Evolutionary conservation across 1,284 basidiomycete species (phyloP).

Genomic region (Phellinidium pouzarii): DNA sequence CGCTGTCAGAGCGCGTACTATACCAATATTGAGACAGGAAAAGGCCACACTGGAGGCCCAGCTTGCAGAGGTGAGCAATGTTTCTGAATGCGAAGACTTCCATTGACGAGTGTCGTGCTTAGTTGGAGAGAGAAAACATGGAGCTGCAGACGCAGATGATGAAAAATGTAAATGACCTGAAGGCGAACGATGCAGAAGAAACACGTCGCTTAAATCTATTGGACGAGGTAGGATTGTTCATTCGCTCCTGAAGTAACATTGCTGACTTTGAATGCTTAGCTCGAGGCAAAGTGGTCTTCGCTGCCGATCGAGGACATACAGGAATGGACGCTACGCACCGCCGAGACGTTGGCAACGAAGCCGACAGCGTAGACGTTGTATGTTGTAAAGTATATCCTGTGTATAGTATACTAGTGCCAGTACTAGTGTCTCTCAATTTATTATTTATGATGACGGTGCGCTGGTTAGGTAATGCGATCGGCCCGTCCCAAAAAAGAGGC

Average conservation of each 20-base stretch:
- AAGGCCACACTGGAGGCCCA: constrained; percentile 42
- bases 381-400: too few relatives aligned
- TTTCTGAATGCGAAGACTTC: not conserved
- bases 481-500: constrained; percentile 1
- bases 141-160: constrained; percentile 42
- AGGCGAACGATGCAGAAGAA: constrained; percentile 40
- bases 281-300: constrained; percentile 46
- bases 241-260: constrained; percentile 3
- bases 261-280: constrained; percentile 30
- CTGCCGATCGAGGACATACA: constrained; percentile 56
- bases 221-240: constrained; percentile 39
- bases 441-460: not conserved
- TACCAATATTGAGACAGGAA: constrained; percentile 53
- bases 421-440: not conserved
- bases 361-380: not conserved
- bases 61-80: constrained; percentile 35
- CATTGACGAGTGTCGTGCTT: not conserved
- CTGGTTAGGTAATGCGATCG: not conserved
- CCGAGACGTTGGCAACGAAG: constrained; percentile 31
- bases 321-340: constrained; percentile 52
- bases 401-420: not conserved
- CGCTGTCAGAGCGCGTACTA: constrained; percentile 54
- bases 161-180: constrained; percentile 39
- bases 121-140: constrained; percentile 54
- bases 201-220: constrained; percentile 44